Conservation (phyloP, 768 basidiomycete genomes). For the Cystofilobasidium macerans region DNA sequence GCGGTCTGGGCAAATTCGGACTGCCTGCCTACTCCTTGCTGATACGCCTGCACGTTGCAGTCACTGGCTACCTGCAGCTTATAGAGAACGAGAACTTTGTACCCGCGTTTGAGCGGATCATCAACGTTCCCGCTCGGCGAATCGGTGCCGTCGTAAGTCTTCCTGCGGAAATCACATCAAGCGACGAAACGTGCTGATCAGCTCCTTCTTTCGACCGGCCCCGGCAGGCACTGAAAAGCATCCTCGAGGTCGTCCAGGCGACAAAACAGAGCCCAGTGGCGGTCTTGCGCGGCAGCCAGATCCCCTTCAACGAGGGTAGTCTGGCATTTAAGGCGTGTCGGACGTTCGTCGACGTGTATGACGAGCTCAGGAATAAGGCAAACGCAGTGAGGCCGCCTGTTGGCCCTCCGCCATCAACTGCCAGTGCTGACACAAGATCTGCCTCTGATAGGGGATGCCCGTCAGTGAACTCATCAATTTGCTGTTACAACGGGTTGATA, state of each 20-base stretch:
- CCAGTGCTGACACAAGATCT: neutral
- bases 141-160: constrained; percentile 63
- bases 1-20: neutral
- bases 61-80: constrained; percentile 71
- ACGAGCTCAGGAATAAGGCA: constrained; percentile 42
- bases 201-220: neutral
- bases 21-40: neutral
- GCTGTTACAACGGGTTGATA: constrained; percentile 51
- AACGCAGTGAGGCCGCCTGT: neutral
- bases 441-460: constrained; percentile 24
- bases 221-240: constrained; percentile 6
- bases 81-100: constrained; percentile 51
- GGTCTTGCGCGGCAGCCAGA: neutral
- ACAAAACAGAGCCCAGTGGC: neutral
- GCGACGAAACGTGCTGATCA: too few species aligned
- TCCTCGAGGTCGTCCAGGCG: neutral
- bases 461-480: constrained; percentile 56
- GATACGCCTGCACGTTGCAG: constrained; percentile 39
- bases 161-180: too few species aligned
- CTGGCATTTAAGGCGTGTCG: constrained; percentile 51
- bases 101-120: constrained; percentile 59
- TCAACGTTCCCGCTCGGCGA: constrained; percentile 60
- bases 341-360: constrained; percentile 47
- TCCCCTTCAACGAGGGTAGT: neutral
- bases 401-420: neutral